Conservation (phyloP, 2,329 filamentous ascomycete species). For the Acarospora socialis region DNA sequence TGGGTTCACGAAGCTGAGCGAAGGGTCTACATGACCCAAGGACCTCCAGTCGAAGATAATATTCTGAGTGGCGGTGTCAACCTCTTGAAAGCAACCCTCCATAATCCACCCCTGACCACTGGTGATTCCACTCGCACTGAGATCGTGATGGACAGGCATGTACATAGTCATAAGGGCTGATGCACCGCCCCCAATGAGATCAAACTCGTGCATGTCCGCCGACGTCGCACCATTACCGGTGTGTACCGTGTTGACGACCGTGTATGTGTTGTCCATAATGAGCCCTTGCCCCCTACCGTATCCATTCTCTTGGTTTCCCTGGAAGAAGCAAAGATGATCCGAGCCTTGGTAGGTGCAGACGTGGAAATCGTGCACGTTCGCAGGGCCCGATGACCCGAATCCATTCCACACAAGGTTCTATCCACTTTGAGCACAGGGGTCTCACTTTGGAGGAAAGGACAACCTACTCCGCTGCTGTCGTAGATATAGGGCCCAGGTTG, state of each 20-base stretch:
- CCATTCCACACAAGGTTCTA: no score
- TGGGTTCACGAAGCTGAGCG: not conserved
- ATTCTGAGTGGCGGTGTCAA: not conserved
- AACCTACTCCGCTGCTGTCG: slow-evolving; percentile 1
- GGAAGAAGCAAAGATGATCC: not conserved
- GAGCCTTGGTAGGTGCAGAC: not conserved
- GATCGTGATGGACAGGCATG: slow-evolving; percentile 1
- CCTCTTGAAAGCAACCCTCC: not conserved
- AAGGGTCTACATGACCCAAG: not conserved
- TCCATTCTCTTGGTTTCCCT: not conserved
- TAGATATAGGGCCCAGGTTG: not conserved
- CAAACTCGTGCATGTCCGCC: slow-evolving; percentile 2
- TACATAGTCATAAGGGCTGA: not conserved
- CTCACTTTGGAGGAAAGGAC: not conserved
- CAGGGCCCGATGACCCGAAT: no score
- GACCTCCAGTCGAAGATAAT: slow-evolving; percentile 2
- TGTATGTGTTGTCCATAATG: not conserved
- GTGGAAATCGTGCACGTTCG: slow-evolving; percentile 1
- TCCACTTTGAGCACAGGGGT: not conserved
- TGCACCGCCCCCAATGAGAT: not conserved
- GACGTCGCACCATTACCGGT: no score
- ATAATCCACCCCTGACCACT: slow-evolving; percentile 1
- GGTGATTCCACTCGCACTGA: not conserved
- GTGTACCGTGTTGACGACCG: not conserved
- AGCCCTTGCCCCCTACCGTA: slow-evolving; percentile 1